These are phyloP conservation scores for Arabidopsis thaliana DNA, from an alignment of 345 rosid genomes.

Conservation along the genomic window TAIR10.1 NC_003070.9:19518001-19518500, in stretches of 20 bases:
- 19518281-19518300: neutral
- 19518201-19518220: neutral
- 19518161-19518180: constrained; percentile 1
- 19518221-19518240: neutral
- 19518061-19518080: neutral
- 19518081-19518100: constrained; percentile 15
- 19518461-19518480: no score
- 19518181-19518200: neutral
- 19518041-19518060: constrained; percentile 27
- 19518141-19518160: neutral
- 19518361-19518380: neutral
- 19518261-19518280: neutral
- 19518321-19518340: neutral
- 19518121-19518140: neutral
- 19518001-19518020: neutral
- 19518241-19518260: neutral
- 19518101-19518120: neutral
- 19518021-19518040: neutral
- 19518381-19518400: neutral
- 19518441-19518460: no score
- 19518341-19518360: neutral
- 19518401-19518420: neutral
- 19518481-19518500: no score
- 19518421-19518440: no score
- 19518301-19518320: neutral